Conservation (phyloP, 148 eudicot genomes). For the Camellia lanceoleosa region DNA sequence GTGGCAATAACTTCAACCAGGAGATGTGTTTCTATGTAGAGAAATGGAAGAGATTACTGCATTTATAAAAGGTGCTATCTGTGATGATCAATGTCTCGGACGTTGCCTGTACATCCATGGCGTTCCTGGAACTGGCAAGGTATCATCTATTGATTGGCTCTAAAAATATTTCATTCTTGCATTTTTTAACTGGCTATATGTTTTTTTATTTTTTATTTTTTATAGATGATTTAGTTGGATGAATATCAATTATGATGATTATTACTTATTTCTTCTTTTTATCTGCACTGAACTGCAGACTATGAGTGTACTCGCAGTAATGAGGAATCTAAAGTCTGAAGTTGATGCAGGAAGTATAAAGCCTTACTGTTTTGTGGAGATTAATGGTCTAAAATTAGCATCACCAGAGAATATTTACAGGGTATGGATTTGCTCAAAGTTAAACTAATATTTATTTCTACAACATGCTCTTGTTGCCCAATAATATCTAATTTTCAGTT, state of each 20-base stretch:
- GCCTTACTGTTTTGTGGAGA: conserved; percentile 88
- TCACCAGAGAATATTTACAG: conserved; percentile 91
- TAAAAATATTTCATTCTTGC: not conserved
- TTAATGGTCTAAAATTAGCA: conserved; percentile 90
- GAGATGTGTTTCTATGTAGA: conserved; percentile 40
- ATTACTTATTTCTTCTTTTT: conserved; percentile 8
- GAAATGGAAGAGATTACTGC: conserved; percentile 90
- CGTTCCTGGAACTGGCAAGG: conserved; percentile 99
- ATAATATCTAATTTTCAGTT: conserved; percentile 16
- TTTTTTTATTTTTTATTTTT: not conserved
- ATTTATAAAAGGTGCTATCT: conserved; percentile 79
- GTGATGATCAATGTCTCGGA: conserved; percentile 93
- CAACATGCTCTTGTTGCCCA: conserved; percentile 3
- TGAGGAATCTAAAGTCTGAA: conserved; percentile 83
- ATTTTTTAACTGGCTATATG: not conserved
- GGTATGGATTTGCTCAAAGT: conserved; percentile 33
- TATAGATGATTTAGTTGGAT: not conserved
- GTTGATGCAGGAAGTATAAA: conserved; percentile 72
- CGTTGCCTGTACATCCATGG: conserved; percentile 98
- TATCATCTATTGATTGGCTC: conserved; percentile 19
- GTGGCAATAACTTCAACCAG: not conserved
- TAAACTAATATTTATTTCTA: conserved; percentile 1
- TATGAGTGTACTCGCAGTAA: conserved; percentile 93
- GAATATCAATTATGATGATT: not conserved
- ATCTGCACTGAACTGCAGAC: conserved; percentile 58